Conservation (phyloP, 176 grass and related monocot species). For the Oryza brachyantha region DNA sequence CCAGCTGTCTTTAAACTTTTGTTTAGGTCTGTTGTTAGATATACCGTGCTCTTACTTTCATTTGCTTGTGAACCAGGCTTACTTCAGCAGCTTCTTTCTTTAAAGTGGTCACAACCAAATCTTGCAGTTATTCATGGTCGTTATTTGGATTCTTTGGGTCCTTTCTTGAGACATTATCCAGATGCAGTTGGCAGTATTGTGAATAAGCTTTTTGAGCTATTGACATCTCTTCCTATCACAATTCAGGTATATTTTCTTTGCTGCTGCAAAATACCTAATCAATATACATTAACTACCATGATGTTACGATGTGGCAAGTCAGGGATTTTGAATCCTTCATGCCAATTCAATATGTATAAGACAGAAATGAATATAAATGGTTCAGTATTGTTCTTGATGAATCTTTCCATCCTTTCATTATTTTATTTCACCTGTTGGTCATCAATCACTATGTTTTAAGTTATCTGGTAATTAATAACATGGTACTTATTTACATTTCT, state of each 20-base stretch:
- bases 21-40: constrained; percentile 9
- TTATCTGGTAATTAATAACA: constrained; percentile 17
- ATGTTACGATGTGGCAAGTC: not conserved
- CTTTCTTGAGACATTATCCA: constrained; percentile 80
- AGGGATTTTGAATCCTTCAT: not conserved
- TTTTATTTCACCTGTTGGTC: constrained; percentile 31
- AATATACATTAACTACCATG: not conserved
- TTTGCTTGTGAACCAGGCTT: constrained; percentile 59
- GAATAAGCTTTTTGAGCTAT: constrained; percentile 92
- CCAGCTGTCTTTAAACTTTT: constrained; percentile 9
- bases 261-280: not conserved
- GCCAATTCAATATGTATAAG: constrained; percentile 3
- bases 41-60: constrained; percentile 29
- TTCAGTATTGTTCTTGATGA: not conserved
- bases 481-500: constrained; percentile 15
- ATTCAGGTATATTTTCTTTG: constrained; percentile 54
- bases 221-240: constrained; percentile 80
- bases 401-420: not conserved
- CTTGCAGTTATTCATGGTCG: constrained; percentile 72
- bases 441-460: not conserved
- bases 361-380: constrained; percentile 1
- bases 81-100: constrained; percentile 86
- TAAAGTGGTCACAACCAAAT: constrained; percentile 81
- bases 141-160: constrained; percentile 89
- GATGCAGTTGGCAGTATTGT: constrained; percentile 84